These are phyloP conservation scores for Nicotiana benthamiana DNA, from an alignment of 257 asterid genomes.

Conservation along the genomic window DNA sequence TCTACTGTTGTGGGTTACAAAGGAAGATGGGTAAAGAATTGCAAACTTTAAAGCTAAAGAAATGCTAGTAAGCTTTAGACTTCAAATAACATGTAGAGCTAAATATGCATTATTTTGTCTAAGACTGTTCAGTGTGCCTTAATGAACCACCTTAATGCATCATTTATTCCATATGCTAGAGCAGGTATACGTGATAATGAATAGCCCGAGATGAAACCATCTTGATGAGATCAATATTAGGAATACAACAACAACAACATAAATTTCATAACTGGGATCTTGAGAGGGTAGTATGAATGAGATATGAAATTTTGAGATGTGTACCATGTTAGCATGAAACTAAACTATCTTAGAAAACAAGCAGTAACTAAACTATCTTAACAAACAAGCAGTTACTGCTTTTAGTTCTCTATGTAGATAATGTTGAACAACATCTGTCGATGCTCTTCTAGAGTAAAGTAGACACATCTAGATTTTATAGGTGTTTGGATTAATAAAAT, in stretches of 20 bases:
- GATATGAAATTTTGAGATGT: not conserved
- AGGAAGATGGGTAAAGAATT: not conserved
- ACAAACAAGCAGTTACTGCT: not conserved
- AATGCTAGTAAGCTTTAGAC: not conserved
- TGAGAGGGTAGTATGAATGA: too few relatives aligned
- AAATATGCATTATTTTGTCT: not conserved
- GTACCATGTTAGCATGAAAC: not conserved
- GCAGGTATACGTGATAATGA: not conserved
- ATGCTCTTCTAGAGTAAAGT: not conserved
- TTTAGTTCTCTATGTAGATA: not conserved
- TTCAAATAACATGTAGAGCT: not conserved
- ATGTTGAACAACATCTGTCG: not conserved
- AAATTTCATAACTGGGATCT: too few relatives aligned
- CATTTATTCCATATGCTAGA: not conserved
- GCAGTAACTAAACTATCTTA: not conserved
- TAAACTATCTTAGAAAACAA: not conserved
- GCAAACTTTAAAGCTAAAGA: not conserved
- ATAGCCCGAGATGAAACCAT: not conserved
- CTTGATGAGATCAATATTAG: not conserved
- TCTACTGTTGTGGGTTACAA: not conserved
- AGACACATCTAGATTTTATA: not conserved
- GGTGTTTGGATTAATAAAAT: not conserved
- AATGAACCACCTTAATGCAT: not conserved
- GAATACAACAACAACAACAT: too few relatives aligned
- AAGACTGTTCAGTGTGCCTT: not conserved